Conservation (phyloP, 192 early-diverging fungal species). For the Coemansia aciculifera region DNA sequence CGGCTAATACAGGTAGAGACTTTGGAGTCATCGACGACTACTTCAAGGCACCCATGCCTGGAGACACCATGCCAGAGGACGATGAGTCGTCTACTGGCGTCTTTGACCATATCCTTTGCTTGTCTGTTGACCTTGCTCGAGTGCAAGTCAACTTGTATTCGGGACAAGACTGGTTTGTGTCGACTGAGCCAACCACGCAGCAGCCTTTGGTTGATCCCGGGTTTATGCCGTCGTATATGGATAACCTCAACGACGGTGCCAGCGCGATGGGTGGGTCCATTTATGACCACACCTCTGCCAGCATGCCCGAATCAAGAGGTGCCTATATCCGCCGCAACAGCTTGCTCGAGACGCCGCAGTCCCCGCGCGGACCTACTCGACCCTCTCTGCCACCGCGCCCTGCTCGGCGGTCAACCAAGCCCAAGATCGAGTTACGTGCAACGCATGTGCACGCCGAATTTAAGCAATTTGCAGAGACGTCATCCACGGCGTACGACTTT, state of each 20-base stretch:
- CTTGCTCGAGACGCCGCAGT: slow-evolving; percentile 20
- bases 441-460: slow-evolving; percentile 49
- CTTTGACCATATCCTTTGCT: slow-evolving; percentile 16
- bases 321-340: slow-evolving; percentile 18
- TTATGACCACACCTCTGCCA: slow-evolving; percentile 29
- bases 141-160: slow-evolving; percentile 47
- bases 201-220: slow-evolving; percentile 17
- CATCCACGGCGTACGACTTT: slow-evolving; percentile 36
- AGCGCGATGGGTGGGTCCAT: slow-evolving; percentile 8
- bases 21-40: slow-evolving; percentile 52
- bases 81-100: background rate
- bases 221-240: slow-evolving; percentile 44
- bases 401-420: slow-evolving; percentile 37
- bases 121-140: slow-evolving; percentile 38
- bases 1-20: background rate
- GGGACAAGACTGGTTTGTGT: slow-evolving; percentile 48
- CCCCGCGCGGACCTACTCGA: slow-evolving; percentile 13
- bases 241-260: slow-evolving; percentile 24
- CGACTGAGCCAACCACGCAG: slow-evolving; percentile 16
- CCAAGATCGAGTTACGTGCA: slow-evolving; percentile 47
- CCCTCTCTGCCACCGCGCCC: background rate
- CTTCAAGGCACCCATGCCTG: slow-evolving; percentile 37
- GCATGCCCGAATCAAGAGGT: slow-evolving; percentile 41
- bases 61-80: slow-evolving; percentile 27
- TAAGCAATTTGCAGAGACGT: slow-evolving; percentile 42